A percentile compares a stretch with the other conserved stretches of the same genome.
Conservation (phyloP, 164 flowering plant species). For the Annona cherimola region DNA sequence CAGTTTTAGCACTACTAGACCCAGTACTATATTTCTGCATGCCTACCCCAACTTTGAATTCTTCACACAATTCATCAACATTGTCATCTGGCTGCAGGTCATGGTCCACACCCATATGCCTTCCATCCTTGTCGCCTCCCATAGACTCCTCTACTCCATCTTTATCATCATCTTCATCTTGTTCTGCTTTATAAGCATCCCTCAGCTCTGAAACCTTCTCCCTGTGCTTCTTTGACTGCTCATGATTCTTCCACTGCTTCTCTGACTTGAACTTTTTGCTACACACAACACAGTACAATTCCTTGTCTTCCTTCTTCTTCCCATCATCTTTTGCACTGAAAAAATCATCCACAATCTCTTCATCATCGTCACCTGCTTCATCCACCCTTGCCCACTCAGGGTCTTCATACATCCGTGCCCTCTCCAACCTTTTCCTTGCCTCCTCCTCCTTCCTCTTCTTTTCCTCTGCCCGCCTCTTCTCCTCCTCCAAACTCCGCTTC, state of each 20-base stretch:
- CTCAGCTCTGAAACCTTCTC: constrained; percentile 75
- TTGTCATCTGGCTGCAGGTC: constrained; percentile 19
- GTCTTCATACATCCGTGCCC: constrained; percentile 56
- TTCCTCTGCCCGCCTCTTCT: constrained; percentile 59
- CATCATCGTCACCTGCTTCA: constrained; percentile 17
- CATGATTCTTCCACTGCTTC: constrained; percentile 98
- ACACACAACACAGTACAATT: constrained; percentile 80
- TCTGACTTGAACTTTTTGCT: constrained; percentile 93
- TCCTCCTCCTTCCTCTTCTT: constrained; percentile 46
- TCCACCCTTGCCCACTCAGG: constrained; percentile 77
- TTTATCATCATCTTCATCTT: constrained; percentile 16
- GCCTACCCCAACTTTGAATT: constrained; percentile 30
- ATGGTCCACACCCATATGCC: constrained; percentile 3
- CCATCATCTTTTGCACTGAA: constrained; percentile 29
- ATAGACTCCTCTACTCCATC: constrained; percentile 12
- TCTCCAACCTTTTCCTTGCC: constrained; percentile 65
- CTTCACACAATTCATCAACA: constrained; percentile 33
- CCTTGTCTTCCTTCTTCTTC: constrained; percentile 30
- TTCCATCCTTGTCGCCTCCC: constrained; percentile 13
- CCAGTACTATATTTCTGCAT: constrained; percentile 24
- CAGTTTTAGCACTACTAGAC: constrained; percentile 15
- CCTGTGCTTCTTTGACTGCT: constrained; percentile 93
- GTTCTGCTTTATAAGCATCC: constrained; percentile 25
- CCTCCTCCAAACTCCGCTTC: constrained; percentile 63
- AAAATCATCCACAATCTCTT: constrained; percentile 31